phyloP scores from a whole-genome alignment of 163 green algal genomes.

The Volvox carteri region DNA sequence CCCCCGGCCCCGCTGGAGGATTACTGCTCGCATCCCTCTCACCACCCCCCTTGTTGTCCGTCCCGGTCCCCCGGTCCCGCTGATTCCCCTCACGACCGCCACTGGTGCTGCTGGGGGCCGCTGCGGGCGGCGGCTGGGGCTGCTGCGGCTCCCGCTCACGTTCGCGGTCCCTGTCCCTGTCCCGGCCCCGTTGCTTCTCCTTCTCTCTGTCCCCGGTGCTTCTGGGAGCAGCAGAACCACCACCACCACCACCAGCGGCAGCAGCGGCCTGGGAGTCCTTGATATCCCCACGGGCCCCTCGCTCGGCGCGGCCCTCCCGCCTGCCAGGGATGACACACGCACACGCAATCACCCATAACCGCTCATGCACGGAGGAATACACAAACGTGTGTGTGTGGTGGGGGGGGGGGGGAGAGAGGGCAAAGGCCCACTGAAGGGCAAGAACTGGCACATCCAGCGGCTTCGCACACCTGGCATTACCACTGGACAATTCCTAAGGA shows the following conservation, averaged over 20 bases:
- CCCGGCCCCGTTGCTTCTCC: no score
- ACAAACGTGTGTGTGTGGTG: no score
- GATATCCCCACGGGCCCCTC: no score
- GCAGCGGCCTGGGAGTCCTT: not conserved
- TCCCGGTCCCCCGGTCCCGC: not conserved
- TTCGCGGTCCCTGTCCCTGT: not conserved
- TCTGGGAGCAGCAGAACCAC: not conserved
- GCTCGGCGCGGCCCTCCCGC: not conserved
- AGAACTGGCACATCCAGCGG: no score
- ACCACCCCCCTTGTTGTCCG: not conserved
- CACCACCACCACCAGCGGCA: not conserved
- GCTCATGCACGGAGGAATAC: no score
- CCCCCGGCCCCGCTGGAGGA: no score
- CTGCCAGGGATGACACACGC: no score
- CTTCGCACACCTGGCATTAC: no score
- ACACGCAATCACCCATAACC: no score
- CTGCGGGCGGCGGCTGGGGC: not conserved
- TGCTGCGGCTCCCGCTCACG: not conserved
- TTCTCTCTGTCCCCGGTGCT: slow-evolving; percentile 7
- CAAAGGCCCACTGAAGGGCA: no score
- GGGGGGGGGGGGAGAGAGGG: no score
- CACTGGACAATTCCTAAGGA: no score
- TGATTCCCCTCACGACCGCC: not conserved
- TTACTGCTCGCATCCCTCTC: not conserved
- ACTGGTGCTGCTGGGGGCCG: not conserved